These are phyloP conservation scores for Haplosporangium gracile DNA, from an alignment of 192 early-diverging fungal species.

Conservation along the genomic window DNA sequence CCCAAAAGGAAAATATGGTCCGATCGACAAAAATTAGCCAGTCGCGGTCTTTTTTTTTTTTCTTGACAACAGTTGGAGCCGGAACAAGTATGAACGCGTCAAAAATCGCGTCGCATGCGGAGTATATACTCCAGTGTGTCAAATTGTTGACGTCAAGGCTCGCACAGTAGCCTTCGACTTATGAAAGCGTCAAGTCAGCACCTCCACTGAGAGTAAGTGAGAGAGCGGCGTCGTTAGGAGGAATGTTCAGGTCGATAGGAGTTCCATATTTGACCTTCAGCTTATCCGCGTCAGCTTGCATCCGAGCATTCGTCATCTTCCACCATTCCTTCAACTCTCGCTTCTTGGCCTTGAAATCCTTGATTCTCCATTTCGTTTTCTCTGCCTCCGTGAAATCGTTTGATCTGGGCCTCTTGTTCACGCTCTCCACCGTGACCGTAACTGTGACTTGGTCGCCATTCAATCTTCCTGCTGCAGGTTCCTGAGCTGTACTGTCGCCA, in stretches of 20 bases:
- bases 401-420: not conserved
- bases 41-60: no score
- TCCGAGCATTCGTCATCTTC: not conserved
- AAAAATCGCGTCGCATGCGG: no score
- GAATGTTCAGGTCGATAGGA: not conserved
- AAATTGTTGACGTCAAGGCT: no score
- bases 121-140: no score
- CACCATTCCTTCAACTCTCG: not conserved
- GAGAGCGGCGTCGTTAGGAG: not conserved
- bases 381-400: not conserved
- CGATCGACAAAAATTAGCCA: no score
- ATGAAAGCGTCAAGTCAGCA: no score
- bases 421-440: not conserved
- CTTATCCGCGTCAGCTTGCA: not conserved
- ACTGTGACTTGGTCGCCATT: not conserved
- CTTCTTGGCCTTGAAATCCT: not conserved
- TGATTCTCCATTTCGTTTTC: not conserved
- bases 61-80: no score
- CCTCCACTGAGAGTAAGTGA: no score
- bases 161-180: no score
- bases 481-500: not conserved
- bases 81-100: no score
- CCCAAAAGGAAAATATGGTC: no score
- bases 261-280: not conserved
- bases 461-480: not conserved